These are phyloP conservation scores for Tinospora cordifolia DNA, from an alignment of 164 flowering plant species.

Conservation along the genomic window DNA sequence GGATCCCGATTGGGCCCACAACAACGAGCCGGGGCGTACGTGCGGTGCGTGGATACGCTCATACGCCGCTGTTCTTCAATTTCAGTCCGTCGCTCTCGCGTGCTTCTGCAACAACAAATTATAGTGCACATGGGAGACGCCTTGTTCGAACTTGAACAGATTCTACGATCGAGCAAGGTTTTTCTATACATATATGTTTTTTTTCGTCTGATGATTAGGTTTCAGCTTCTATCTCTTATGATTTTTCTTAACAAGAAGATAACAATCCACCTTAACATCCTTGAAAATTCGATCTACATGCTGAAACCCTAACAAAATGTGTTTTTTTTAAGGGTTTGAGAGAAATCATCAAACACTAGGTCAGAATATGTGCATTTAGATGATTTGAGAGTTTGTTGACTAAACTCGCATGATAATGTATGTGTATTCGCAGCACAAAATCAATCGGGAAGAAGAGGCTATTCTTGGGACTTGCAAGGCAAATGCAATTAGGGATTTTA, in stretches of 20 bases:
- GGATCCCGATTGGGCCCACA: too few species aligned
- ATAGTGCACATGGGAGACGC: constrained; percentile 29
- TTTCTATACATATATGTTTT: neutral
- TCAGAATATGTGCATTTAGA: too few species aligned
- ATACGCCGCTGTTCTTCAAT: too few species aligned
- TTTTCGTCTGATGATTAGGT: neutral
- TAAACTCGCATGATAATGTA: neutral
- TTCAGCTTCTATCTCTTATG: neutral
- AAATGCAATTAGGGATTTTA: constrained; percentile 29
- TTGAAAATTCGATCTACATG: neutral
- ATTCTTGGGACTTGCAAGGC: constrained; percentile 29
- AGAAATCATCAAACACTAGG: neutral
- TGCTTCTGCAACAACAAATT: neutral
- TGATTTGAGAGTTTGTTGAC: too few species aligned
- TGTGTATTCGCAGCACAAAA: constrained; percentile 22
- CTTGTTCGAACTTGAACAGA: constrained; percentile 30
- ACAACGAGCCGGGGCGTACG: too few species aligned
- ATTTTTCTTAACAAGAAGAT: neutral
- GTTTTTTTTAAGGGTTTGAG: neutral
- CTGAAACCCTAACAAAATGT: neutral
- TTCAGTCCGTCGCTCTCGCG: too few species aligned
- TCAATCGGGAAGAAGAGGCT: constrained; percentile 40
- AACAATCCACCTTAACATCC: neutral
- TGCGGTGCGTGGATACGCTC: too few species aligned
- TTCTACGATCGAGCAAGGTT: constrained; percentile 35